phyloP scores from a whole-genome alignment of 257 asterid genomes.

The Marsdenia floribunda region DNA sequence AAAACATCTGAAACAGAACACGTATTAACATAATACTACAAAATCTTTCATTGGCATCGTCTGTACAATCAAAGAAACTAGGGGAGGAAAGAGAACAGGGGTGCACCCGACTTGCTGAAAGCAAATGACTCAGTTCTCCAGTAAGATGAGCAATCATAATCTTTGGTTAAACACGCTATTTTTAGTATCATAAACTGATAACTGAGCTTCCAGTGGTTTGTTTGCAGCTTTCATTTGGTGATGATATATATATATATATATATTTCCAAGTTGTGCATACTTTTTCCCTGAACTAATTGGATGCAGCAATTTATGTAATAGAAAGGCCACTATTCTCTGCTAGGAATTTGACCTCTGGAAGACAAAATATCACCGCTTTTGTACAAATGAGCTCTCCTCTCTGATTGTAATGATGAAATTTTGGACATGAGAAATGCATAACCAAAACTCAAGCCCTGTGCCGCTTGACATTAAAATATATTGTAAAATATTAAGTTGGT shows the following conservation, averaged over 20 bases:
- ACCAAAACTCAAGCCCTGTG: not conserved
- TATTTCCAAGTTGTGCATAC: not conserved
- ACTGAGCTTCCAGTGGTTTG: too few species aligned
- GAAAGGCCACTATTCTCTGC: not conserved
- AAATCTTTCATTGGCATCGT: not conserved
- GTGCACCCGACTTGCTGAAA: not conserved
- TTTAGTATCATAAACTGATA: not conserved
- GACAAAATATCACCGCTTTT: not conserved
- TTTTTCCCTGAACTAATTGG: not conserved
- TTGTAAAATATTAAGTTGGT: not conserved
- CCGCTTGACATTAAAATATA: not conserved
- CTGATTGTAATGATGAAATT: not conserved
- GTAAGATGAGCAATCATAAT: not conserved
- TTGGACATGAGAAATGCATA: not conserved
- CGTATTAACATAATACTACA: slow-evolving; percentile 18
- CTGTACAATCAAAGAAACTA: not conserved
- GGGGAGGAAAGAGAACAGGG: not conserved
- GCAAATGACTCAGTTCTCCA: not conserved
- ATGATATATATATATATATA: not conserved
- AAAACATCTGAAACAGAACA: slow-evolving; percentile 33
- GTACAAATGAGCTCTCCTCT: not conserved
- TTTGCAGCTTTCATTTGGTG: not conserved
- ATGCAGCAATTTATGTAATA: not conserved
- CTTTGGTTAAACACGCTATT: too few species aligned
- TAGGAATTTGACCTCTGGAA: not conserved